Conservation (phyloP, 2,329 filamentous ascomycete genomes). For the Apiospora arundinis region DNA sequence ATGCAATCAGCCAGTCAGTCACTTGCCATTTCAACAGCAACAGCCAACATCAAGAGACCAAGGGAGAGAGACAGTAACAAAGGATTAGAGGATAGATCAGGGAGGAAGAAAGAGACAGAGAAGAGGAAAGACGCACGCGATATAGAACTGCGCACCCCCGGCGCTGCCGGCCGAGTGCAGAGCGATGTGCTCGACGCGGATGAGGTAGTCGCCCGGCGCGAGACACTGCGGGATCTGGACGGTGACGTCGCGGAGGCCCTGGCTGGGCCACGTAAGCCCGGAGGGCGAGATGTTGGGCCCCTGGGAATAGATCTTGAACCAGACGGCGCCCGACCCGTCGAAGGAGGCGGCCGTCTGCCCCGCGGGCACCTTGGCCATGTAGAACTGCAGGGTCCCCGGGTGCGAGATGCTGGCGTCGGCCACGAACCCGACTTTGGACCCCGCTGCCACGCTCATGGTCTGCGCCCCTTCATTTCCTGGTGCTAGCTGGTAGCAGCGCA, state of each 20-base stretch:
- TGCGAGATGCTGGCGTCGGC: conserved; percentile 50
- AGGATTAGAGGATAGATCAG: neutral
- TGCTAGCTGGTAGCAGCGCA: conserved; percentile 41
- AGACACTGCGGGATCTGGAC: conserved; percentile 52
- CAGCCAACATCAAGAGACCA: neutral
- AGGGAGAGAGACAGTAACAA: neutral
- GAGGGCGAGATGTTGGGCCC: conserved; percentile 43
- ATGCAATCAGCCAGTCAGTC: neutral
- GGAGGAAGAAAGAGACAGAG: neutral
- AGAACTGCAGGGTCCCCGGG: conserved; percentile 47
- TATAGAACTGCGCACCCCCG: conserved; percentile 54
- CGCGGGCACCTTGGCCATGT: conserved; percentile 47
- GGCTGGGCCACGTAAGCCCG: conserved; percentile 48
- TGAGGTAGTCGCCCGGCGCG: conserved; percentile 55
- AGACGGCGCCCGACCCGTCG: conserved; percentile 45
- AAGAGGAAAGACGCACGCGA: conserved; percentile 35
- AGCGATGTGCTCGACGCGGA: conserved; percentile 56
- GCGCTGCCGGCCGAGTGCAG: conserved; percentile 49
- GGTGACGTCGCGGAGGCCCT: conserved; percentile 45
- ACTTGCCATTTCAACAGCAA: neutral
- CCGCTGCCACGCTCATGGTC: conserved; percentile 51
- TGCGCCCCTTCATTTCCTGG: conserved; percentile 42
- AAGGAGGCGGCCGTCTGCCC: conserved; percentile 46
- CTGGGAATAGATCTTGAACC: conserved; percentile 54
- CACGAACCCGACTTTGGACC: conserved; percentile 51